Conservation (phyloP, 306 rosid genomes). For the Malus domestica region ASM211411v1 NC_041796.1:6369501-6370000, state of each 20-base stretch:
- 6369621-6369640: conserved; percentile 32
- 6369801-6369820: conserved; percentile 48
- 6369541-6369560: conserved; percentile 47
- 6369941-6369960: not conserved
- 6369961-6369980: not conserved
- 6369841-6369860: conserved; percentile 50
- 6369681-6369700: not conserved
- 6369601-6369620: conserved; percentile 5
- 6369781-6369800: conserved; percentile 28
- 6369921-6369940: not conserved
- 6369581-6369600: conserved; percentile 19
- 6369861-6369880: conserved; percentile 32
- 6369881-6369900: conserved; percentile 38
- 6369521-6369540: not conserved
- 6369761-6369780: conserved; percentile 30
- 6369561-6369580: conserved; percentile 46
- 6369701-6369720: not conserved
- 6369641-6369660: not conserved
- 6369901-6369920: not conserved
- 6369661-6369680: conserved; percentile 15
- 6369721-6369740: conserved; percentile 43
- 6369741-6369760: conserved; percentile 81
- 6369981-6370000: conserved; percentile 2
- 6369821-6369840: conserved; percentile 99
- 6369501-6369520: not conserved